These are phyloP conservation scores for Wickerhamomyces silvicola DNA, from an alignment of 805 yeast species.

Conservation along the genomic window DNA sequence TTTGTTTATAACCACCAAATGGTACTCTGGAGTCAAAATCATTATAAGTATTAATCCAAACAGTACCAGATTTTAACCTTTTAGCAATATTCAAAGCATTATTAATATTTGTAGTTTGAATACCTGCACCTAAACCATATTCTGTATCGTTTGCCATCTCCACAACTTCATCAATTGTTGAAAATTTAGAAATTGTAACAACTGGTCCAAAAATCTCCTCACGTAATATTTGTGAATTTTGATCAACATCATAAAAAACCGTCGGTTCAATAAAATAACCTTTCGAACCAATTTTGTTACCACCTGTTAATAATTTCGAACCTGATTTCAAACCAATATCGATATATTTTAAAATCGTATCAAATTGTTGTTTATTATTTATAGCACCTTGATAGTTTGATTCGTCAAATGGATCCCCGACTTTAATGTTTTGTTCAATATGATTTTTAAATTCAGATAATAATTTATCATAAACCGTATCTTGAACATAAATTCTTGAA, in stretches of 20 bases:
- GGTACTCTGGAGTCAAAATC: constrained; percentile 72
- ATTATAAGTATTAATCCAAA: constrained; percentile 77
- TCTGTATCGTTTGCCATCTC: constrained; percentile 62
- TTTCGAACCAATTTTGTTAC: constrained; percentile 54
- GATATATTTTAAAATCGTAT: constrained; percentile 62
- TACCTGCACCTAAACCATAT: constrained; percentile 78
- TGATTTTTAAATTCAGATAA: constrained; percentile 52
- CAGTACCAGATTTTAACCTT: constrained; percentile 66
- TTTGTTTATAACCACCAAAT: constrained; percentile 76
- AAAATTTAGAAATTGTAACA: constrained; percentile 62
- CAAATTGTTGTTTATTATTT: constrained; percentile 62
- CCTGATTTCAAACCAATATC: constrained; percentile 62
- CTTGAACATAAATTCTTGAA: constrained; percentile 73
- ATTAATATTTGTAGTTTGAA: constrained; percentile 58
- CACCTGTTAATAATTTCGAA: constrained; percentile 66
- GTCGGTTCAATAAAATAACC: constrained; percentile 75
- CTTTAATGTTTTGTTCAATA: constrained; percentile 48
- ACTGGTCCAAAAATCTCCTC: constrained; percentile 84
- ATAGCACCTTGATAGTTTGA: constrained; percentile 72
- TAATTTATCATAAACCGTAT: constrained; percentile 59
- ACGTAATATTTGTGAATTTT: constrained; percentile 53
- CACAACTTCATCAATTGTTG: constrained; percentile 60
- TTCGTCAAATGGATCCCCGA: constrained; percentile 72
- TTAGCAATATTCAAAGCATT: constrained; percentile 59
- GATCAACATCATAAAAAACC: constrained; percentile 60